Evolutionary conservation across 1,284 basidiomycete species (phyloP).

Genomic region (Trichosporon asahii): DNA sequence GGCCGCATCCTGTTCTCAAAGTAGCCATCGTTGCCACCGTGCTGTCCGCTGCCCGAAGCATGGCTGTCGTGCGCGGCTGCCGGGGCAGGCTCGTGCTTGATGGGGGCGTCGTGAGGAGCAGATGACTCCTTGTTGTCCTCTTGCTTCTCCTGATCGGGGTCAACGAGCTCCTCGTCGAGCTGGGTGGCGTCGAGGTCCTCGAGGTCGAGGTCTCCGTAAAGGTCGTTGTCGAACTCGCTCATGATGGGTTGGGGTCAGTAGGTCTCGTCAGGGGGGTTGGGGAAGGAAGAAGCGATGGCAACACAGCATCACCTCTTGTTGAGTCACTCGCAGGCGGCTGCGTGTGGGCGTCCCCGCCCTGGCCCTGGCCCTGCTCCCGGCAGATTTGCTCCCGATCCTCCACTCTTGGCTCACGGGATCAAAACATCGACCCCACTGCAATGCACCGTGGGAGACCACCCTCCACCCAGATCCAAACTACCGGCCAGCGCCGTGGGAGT

Average conservation of each 20-base stretch:
- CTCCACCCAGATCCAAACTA: too few relatives aligned
- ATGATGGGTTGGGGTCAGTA: conserved; percentile 25
- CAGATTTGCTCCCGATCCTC: conserved; percentile 2
- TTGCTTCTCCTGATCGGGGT: conserved; percentile 49
- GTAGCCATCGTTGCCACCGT: not conserved
- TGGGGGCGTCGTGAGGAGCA: not conserved
- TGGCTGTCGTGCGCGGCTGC: not conserved
- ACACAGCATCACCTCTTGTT: not conserved
- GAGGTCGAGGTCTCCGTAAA: conserved; percentile 42
- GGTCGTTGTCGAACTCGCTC: conserved; percentile 45
- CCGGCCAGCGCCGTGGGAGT: too few relatives aligned
- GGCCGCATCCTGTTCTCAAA: conserved; percentile 60
- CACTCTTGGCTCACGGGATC: not conserved
- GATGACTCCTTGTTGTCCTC: conserved; percentile 22
- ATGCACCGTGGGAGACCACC: too few relatives aligned
- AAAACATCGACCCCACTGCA: too few relatives aligned
- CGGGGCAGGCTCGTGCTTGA: conserved; percentile 4
- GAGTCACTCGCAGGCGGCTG: not conserved
- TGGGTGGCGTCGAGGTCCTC: conserved; percentile 43
- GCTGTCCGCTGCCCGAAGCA: not conserved
- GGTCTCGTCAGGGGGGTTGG: not conserved
- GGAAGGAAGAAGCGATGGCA: not conserved
- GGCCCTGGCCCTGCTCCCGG: not conserved
- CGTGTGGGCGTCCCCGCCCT: not conserved
- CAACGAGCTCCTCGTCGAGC: conserved; percentile 42